phyloP scores from a whole-genome alignment of 2,329 filamentous ascomycete genomes.

The Aaosphaeria arxii region DNA sequence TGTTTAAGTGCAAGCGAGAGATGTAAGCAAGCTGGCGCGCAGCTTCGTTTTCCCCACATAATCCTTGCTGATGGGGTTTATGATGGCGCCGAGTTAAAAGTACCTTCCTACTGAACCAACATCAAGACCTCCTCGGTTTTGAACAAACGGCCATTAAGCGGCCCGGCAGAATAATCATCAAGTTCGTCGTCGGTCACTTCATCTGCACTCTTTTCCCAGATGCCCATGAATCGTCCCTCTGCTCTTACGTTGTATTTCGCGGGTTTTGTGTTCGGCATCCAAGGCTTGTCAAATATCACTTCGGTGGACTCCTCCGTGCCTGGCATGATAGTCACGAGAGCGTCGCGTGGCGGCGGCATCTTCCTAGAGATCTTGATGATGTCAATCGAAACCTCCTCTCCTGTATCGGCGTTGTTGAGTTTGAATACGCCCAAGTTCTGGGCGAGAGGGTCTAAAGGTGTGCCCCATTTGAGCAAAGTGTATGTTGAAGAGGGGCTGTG shows the following conservation, averaged over 20 bases:
- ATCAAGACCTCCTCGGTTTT: conserved; percentile 20
- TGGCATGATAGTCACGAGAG: conserved; percentile 34
- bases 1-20: no score
- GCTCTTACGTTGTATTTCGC: conserved; percentile 35
- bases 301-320: conserved; percentile 31
- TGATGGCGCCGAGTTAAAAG: no score
- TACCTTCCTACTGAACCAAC: conserved; percentile 12
- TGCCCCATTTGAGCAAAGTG: conserved; percentile 40
- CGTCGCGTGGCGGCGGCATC: conserved; percentile 35
- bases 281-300: conserved; percentile 35
- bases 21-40: no score
- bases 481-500: conserved; percentile 27
- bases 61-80: no score
- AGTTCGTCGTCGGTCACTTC: conserved; percentile 23
- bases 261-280: conserved; percentile 35
- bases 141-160: conserved; percentile 22
- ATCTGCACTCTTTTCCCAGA: conserved; percentile 28
- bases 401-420: conserved; percentile 23
- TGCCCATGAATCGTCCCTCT: conserved; percentile 32
- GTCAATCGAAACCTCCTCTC: conserved; percentile 24
- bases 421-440: conserved; percentile 38
- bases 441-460: conserved; percentile 38
- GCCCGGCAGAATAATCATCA: conserved; percentile 20
- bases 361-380: conserved; percentile 34
- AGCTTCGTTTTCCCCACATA: no score